Evolutionary conservation across 257 asterid species (phyloP).

Genomic region (Nemophila menziesii): DNA sequence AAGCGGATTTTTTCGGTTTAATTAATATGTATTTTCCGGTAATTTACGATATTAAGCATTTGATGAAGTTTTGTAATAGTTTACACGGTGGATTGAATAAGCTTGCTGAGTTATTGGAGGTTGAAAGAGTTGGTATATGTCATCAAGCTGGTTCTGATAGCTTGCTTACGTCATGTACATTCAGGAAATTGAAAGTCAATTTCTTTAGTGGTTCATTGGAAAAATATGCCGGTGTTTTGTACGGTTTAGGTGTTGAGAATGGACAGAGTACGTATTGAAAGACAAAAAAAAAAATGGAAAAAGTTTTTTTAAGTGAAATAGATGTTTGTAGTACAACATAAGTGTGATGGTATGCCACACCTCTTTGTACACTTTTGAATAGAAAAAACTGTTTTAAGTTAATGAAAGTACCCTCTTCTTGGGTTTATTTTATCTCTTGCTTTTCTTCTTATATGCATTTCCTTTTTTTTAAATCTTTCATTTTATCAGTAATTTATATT

Average conservation of each 20-base stretch:
- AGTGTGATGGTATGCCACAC: background rate
- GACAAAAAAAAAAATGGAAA: background rate
- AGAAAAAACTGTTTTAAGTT: background rate
- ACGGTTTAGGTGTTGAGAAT: conserved; percentile 5
- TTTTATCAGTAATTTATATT: too few species aligned
- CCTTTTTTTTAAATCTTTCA: background rate
- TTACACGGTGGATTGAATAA: conserved; percentile 3
- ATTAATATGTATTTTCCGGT: conserved; percentile 3
- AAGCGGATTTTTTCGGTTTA: background rate
- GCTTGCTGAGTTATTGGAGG: conserved; percentile 6
- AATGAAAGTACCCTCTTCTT: background rate
- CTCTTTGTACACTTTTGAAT: background rate
- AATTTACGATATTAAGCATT: conserved; percentile 3
- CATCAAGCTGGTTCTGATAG: conserved; percentile 5
- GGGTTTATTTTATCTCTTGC: background rate
- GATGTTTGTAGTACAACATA: background rate
- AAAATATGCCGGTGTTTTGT: conserved; percentile 2
- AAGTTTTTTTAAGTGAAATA: background rate
- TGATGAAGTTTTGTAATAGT: conserved; percentile 5
- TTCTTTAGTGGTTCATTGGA: conserved; percentile 4
- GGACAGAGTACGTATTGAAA: background rate
- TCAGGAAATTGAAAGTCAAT: conserved; percentile 3
- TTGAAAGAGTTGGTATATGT: conserved; percentile 1
- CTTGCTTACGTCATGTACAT: conserved; percentile 6
- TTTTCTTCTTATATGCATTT: too few species aligned